Percentiles rank a stretch among this genome's conserved stretches.
phyloP scores from a whole-genome alignment of 805 yeast genomes.

The Candida verbasci region DNA sequence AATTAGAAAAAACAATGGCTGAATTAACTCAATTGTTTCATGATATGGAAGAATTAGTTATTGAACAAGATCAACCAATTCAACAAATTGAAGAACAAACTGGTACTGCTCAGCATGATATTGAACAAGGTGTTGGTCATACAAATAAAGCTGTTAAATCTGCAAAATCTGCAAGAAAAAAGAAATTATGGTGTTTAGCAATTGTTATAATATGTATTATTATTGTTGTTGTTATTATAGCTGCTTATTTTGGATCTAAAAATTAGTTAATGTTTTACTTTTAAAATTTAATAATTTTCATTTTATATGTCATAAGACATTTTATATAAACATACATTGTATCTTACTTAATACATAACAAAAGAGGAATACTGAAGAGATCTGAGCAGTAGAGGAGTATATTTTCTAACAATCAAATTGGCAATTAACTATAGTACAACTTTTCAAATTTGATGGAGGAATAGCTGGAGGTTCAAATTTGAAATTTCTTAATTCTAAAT shows the following conservation, averaged over 20 bases:
- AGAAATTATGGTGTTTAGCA: conserved; percentile 81
- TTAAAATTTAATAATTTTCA: no score
- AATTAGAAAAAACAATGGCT: conserved; percentile 92
- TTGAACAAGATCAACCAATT: conserved; percentile 88
- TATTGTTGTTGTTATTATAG: conserved; percentile 65
- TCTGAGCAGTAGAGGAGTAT: no score
- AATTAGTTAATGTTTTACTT: no score
- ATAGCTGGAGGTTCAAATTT: no score
- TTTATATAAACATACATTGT: no score
- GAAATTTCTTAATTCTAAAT: no score
- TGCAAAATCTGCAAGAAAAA: conserved; percentile 87
- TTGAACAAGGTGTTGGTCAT: conserved; percentile 93
- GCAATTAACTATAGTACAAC: no score
- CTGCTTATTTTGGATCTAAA: conserved; percentile 48
- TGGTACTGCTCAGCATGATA: conserved; percentile 78
- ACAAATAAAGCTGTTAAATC: conserved; percentile 83
- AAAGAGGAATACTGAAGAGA: no score
- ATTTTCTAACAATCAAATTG: no score
- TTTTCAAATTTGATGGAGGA: no score
- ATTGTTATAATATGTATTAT: conserved; percentile 55
- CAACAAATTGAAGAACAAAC: conserved; percentile 80
- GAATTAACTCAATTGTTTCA: conserved; percentile 92
- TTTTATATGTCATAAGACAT: no score
- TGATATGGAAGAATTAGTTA: conserved; percentile 94
- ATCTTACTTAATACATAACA: no score